phyloP scores from a whole-genome alignment of 768 basidiomycete genomes.

The Hygrophorus pudorinus region DNA sequence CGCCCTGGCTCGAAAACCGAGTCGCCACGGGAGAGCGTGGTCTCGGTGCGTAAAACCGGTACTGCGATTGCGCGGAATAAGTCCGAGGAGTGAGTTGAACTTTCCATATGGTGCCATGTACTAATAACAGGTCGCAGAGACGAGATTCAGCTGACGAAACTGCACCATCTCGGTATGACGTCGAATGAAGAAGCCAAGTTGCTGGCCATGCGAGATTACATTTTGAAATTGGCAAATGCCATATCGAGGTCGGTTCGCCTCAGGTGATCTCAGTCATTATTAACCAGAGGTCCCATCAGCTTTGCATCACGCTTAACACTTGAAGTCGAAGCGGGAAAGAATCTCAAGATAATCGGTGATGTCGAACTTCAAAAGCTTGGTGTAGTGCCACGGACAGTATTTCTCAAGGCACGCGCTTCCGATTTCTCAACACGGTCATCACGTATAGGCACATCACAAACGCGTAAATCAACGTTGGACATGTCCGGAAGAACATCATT shows the following conservation, averaged over 20 bases:
- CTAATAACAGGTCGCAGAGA: constrained; percentile 39
- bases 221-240: constrained; percentile 72
- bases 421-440: constrained; percentile 31
- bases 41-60: constrained; percentile 48
- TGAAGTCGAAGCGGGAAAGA: constrained; percentile 55
- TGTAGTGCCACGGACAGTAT: constrained; percentile 86
- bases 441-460: constrained; percentile 26
- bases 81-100: constrained; percentile 65
- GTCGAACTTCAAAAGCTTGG: constrained; percentile 81
- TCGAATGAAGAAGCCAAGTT: constrained; percentile 76
- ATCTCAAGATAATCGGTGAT: constrained; percentile 52
- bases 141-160: constrained; percentile 59
- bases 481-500: constrained; percentile 28
- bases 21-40: constrained; percentile 63
- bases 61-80: constrained; percentile 37
- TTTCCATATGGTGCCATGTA: neutral
- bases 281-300: constrained; percentile 23
- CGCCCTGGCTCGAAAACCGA: constrained; percentile 41
- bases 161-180: constrained; percentile 86
- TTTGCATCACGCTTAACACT: constrained; percentile 55
- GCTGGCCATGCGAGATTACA: constrained; percentile 81
- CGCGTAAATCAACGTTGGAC: constrained; percentile 28
- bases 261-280: no score
- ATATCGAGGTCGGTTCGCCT: constrained; percentile 50
- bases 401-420: constrained; percentile 51